Conservation (phyloP, 2,329 filamentous ascomycete genomes). For the Emericellopsis cladophorae region DNA sequence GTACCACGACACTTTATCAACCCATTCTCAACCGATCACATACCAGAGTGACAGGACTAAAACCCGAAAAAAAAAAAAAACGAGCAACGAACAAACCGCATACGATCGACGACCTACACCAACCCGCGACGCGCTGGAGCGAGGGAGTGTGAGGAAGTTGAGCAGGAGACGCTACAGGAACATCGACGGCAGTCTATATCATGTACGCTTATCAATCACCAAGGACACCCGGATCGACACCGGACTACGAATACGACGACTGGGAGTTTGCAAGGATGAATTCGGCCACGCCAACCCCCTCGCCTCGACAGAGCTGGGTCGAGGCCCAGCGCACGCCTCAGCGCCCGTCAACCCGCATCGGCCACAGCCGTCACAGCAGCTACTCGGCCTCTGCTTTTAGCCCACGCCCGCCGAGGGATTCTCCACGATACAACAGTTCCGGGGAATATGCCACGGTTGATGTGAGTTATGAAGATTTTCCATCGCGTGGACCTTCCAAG, state of each 20-base stretch:
- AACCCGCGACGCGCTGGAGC: slow-evolving; percentile 3
- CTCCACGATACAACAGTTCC: slow-evolving; percentile 48
- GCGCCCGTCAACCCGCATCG: slow-evolving; percentile 39
- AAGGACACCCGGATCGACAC: slow-evolving; percentile 29
- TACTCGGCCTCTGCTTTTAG: slow-evolving; percentile 23
- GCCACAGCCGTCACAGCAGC: slow-evolving; percentile 24
- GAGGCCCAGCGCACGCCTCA: slow-evolving; percentile 23
- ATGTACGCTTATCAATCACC: slow-evolving; percentile 24
- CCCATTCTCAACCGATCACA: slow-evolving; percentile 46
- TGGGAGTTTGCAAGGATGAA: slow-evolving; percentile 40
- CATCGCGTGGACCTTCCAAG: slow-evolving; percentile 17
- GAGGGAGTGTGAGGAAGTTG: slow-evolving; percentile 1
- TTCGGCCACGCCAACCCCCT: slow-evolving; percentile 44
- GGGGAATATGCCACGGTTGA: slow-evolving; percentile 52
- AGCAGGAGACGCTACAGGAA: not conserved
- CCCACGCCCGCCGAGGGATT: slow-evolving; percentile 37
- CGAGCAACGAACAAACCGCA: slow-evolving; percentile 13
- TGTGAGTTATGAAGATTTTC: slow-evolving; percentile 48
- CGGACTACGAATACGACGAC: slow-evolving; percentile 21
- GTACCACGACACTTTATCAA: slow-evolving; percentile 39
- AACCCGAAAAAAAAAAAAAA: slow-evolving; percentile 21
- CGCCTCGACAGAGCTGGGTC: slow-evolving; percentile 38
- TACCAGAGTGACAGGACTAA: slow-evolving; percentile 47
- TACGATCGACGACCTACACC: slow-evolving; percentile 3
- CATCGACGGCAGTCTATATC: slow-evolving; percentile 15